Evolutionary conservation across 371 early-diverging fungal species (phyloP), one percentile per base, ranked within the genome.

Genomic region (Syncephalastrum contaminatum): DNA sequence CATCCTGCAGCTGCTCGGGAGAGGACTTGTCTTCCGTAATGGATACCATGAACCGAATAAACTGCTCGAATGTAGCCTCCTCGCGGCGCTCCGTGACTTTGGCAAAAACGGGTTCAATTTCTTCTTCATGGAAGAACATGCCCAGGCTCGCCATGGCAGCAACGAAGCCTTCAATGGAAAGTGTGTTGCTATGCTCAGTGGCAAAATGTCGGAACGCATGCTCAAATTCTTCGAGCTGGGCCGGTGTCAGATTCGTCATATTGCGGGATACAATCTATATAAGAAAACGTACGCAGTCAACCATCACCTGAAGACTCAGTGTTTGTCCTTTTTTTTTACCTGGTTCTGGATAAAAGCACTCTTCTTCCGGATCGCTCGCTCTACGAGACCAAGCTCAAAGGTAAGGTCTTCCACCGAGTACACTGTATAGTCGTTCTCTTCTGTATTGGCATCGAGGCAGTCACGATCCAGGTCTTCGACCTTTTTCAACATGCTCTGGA

Each of bases 361-460:
- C 75, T 95, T 96, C 64, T 95, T 96, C 60, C 80, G 78, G 52
- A 94, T 74, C 2, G 90, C 85, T 60, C 87, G 87, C 51, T 87
- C 82, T 21, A 94, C 74, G 42, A 95, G 65, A 19, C 83, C 87
- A 10, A 90, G 75, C 51, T 96, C 96, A 64, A 95, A 96, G 21
- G 79, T 77, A 10, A 97, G 73, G 64, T 96, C 96, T 43, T 95
- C 93, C 8, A 88, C 81, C 18, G 92, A 85, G 67, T 90, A 93
- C 12, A 94, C 89, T 4, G 96, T 95, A 57, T 92, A 90, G 67
- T 90, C 96, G 63, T 93, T 94, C 70, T 95, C 95, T 70, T 95
- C 96, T 36, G 95, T 90, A 61, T 89, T 86, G 44, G 95, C 96
- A 27, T 90, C 88, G 2, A 72, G 66, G 58, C 93, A 93, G 43